Base-by-base conservation (phyloP, 768 basidiomycete species). In the Saitozyma sp. region DNA sequence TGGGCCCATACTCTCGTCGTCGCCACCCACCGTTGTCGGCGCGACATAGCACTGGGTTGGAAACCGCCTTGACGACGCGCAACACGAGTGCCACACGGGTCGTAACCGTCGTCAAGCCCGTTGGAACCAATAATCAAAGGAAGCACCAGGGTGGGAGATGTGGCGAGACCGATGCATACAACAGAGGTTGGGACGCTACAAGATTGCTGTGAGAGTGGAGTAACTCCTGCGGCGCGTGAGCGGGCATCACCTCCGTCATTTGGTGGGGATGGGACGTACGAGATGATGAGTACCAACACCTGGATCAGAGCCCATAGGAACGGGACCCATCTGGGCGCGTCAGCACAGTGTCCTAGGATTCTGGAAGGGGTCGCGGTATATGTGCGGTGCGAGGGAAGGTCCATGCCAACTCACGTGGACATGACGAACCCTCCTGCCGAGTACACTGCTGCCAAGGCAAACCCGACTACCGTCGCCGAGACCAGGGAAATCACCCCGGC, bases 361-460 rank as follows among this genome's bases (percentile, higher is more conserved):
- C 6, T 16, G 29, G 29, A 29, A 29, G 29, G 29, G 29, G 29
- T 5, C 29, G 5, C 29, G 5, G 29, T 2, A 29, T 29, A 2
- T 5, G 29, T 29, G 29, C 29, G 29, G 29, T 29, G 29, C 29
- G 29, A 29, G 29, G 29, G 29, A 29, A 29, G 29, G 29, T 29
- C 29, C 29, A 29, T 5, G 29, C 29, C 29, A 43, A 71, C 71
- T 67, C 62, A 76, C 74, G 74, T 76, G 16, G 71, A 73, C 72
- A 76, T 73, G 58, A 61, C 67, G 54, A 76, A 76, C 4, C 66
- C 70, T 39, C 74, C 74, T 19, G 74, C 71, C 43, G 71, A 66
- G 61, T 76, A 76, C 9, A 76, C 65, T 11, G 74, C 74, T 19
- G 74, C 74, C 49, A 76, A 43, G 29, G 74, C 74, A 54, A 76